Evolutionary conservation across 169 alveolate genomes (phyloP).

Genomic region (Ichthyophthirius multifiliis): DNA sequence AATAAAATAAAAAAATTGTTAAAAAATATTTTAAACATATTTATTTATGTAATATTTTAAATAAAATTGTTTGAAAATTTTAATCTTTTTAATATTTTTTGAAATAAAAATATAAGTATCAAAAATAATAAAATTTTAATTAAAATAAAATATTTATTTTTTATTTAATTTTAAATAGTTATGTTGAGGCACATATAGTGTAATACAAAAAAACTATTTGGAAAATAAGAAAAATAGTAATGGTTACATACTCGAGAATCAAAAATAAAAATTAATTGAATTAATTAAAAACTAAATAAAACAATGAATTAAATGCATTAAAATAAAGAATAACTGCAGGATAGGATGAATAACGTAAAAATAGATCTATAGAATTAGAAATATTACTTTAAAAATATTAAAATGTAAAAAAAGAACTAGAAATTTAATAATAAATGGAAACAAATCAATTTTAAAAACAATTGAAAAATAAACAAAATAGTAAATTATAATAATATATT

Average conservation of each 20-base stretch:
- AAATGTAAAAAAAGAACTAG: conserved; percentile 19
- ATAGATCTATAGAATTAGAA: conserved; percentile 19
- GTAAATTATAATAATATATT: too few species aligned
- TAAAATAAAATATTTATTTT: too few species aligned
- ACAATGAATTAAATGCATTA: conserved; percentile 14
- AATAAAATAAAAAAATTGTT: neutral
- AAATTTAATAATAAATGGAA: conserved; percentile 1
- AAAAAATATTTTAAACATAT: too few species aligned
- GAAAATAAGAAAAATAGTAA: neutral
- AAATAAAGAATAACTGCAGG: conserved; percentile 7
- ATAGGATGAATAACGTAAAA: conserved; percentile 15
- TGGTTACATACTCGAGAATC: neutral
- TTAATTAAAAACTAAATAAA: neutral
- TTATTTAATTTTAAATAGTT: too few species aligned
- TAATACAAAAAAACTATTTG: neutral
- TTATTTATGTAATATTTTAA: too few species aligned
- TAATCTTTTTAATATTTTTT: too few species aligned
- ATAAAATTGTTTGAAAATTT: too few species aligned
- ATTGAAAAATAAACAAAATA: too few species aligned
- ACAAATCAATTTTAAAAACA: too few species aligned
- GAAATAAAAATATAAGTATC: too few species aligned
- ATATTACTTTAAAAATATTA: conserved; percentile 3
- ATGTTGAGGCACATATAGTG: conserved; percentile 9
- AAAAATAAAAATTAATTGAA: neutral
- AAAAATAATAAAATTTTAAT: too few species aligned